Evolutionary conservation across 192 early-diverging fungal genomes (phyloP).

Genomic region (Chytriomyces sp.): DNA sequence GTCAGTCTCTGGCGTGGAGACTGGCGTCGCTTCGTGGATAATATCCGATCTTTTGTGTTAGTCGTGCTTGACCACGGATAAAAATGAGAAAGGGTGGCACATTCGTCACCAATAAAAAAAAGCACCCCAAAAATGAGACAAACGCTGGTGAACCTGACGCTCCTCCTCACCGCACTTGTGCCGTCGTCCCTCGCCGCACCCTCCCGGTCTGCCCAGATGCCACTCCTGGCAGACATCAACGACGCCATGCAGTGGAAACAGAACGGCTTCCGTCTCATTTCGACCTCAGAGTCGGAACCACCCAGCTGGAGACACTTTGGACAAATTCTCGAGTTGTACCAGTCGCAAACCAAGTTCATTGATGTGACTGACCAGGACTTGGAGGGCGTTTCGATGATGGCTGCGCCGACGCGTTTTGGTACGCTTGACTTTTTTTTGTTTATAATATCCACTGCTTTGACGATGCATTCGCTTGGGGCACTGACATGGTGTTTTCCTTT

Average conservation of each 20-base stretch:
- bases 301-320: constrained; percentile 27
- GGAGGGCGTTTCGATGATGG: constrained; percentile 24
- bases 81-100: too few species aligned
- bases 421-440: background rate
- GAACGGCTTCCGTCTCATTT: constrained; percentile 44
- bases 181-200: background rate
- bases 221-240: background rate
- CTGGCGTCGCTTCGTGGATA: too few species aligned
- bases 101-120: too few species aligned
- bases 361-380: constrained; percentile 83
- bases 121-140: too few species aligned
- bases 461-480: background rate
- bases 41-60: too few species aligned
- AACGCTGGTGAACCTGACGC: background rate
- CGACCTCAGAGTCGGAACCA: constrained; percentile 16
- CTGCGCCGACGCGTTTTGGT: constrained; percentile 14
- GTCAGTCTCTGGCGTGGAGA: too few species aligned
- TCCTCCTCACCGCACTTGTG: background rate
- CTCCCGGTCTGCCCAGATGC: background rate
- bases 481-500: background rate
- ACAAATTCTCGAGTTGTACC: constrained; percentile 71
- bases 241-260: background rate
- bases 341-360: constrained; percentile 75
- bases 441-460: constrained; percentile 29
- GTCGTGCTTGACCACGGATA: too few species aligned